Evolutionary conservation across 2,329 filamentous ascomycete genomes (phyloP).

Genomic region (Monosporascus ibericus): DNA sequence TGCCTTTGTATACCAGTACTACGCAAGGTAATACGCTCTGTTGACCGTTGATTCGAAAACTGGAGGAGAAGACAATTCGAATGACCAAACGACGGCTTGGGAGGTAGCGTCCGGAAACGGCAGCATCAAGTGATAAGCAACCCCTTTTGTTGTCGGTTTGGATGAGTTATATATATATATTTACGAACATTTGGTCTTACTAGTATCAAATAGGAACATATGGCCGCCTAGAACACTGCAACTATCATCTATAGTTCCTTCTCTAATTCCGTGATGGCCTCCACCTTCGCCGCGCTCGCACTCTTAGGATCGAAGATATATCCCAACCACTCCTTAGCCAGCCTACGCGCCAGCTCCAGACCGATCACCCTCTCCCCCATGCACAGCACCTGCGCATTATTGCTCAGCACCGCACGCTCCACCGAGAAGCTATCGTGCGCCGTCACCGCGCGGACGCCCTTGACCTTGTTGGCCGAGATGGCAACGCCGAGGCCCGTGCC

Average conservation of each 20-base stretch:
- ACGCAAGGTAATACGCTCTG: too few species aligned
- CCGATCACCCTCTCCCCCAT: slow-evolving; percentile 81
- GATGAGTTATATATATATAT: neutral
- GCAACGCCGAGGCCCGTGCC: slow-evolving; percentile 83
- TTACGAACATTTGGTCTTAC: too few species aligned
- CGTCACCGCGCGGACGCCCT: slow-evolving; percentile 78
- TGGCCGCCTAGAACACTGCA: neutral
- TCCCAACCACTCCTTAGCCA: slow-evolving; percentile 78
- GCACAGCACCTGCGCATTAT: slow-evolving; percentile 82
- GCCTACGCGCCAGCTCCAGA: slow-evolving; percentile 68
- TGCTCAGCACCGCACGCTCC: slow-evolving; percentile 73
- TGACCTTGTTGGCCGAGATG: slow-evolving; percentile 84
- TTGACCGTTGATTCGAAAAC: too few species aligned
- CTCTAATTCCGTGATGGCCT: slow-evolving; percentile 36
- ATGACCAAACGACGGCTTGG: too few species aligned
- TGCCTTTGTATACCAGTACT: too few species aligned
- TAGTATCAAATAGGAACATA: too few species aligned
- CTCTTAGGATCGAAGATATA: slow-evolving; percentile 70
- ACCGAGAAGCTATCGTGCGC: slow-evolving; percentile 83
- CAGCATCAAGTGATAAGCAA: neutral
- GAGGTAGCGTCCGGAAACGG: too few species aligned
- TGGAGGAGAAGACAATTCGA: too few species aligned
- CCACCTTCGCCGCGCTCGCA: slow-evolving; percentile 39
- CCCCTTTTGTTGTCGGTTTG: neutral
- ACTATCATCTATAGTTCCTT: slow-evolving; percentile 9